Evolutionary conservation across 1,284 basidiomycete genomes (phyloP), one percentile per base, ranked within the genome.

Genomic region (Puccinia sorghi): DNA sequence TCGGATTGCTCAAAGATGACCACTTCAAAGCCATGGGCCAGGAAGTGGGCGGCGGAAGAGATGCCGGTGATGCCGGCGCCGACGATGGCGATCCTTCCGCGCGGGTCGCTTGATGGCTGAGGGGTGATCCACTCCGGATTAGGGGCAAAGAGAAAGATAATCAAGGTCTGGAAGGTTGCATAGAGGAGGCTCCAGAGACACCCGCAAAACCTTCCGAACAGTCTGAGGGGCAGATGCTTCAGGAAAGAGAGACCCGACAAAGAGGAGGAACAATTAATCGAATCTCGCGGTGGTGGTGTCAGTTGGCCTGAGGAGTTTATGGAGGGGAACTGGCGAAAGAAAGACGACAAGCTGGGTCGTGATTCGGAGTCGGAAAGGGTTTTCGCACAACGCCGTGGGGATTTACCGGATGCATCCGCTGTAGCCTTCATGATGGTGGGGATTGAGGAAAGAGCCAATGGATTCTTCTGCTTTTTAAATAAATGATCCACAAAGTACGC

Each of bases 61-160:
- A 78, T 46, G n/a, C 76, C 76, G 20, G 76, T 78, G 76, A 78
- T 69, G 2, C 76, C 76, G 32, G 76, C 76, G 25, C 76, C 76
- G 37, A 78, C 59, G 56, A 78, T 72, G 8, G 76, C 76, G 27
- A 78, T 61, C 12, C 76, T 61, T n/a, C 64, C 66, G 22, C 56
- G 73, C 25, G 74, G 74, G 39, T 75, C n/a, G n/a, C n/a, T n/a
- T n/a, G n/a, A n/a, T n/a, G n/a, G n/a, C n/a, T n/a, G n/a, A 17
- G 4, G 67, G 25, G 67, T 50, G 43, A 48, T 75, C 9, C 25
- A 0, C 32, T 48, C 43, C 20, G 39, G 43, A 15, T 20, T 57
- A 17, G 61, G 50, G 4, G 56, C 39, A 56, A 77, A 77, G 37
- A 77, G 48, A 11, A 17, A 52, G 20, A 52, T 50, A 27, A 75